Percentiles rank a stretch among this genome's conserved stretches.
These are phyloP conservation scores for Tricholomella constricta DNA, from an alignment of 768 basidiomycete species.

Conservation along the genomic window DNA sequence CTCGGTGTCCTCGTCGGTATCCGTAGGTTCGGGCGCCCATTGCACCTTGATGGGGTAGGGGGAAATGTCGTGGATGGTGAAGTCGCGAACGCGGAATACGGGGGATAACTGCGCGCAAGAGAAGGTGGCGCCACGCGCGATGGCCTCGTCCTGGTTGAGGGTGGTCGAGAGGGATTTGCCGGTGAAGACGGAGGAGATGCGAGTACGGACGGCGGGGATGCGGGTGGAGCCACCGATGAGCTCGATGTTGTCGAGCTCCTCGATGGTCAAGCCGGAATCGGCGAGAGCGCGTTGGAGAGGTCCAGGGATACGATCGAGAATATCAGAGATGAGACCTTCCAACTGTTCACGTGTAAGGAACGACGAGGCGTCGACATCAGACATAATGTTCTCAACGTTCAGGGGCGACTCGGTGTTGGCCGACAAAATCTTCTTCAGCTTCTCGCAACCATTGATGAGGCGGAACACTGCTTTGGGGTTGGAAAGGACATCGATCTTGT, in stretches of 20 bases:
- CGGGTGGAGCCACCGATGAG: constrained; percentile 93
- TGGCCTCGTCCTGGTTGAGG: constrained; percentile 97
- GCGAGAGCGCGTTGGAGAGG: constrained; percentile 80
- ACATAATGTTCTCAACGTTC: constrained; percentile 95
- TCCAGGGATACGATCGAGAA: constrained; percentile 74
- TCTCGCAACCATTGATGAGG: constrained; percentile 84
- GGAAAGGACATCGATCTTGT: constrained; percentile 94
- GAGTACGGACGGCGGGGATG: constrained; percentile 86
- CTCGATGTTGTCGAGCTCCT: constrained; percentile 90
- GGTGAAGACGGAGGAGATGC: constrained; percentile 81
- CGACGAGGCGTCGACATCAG: constrained; percentile 90
- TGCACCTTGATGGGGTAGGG: constrained; percentile 88
- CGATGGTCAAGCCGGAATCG: constrained; percentile 78
- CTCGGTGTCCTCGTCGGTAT: constrained; percentile 89
- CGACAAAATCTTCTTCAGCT: constrained; percentile 94
- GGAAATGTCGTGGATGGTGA: constrained; percentile 83
- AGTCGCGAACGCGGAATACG: constrained; percentile 97
- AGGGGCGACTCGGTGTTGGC: constrained; percentile 89
- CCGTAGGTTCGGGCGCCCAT: constrained; percentile 76
- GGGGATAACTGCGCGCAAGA: constrained; percentile 97
- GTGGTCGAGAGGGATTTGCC: constrained; percentile 88
- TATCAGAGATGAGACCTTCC: constrained; percentile 72
- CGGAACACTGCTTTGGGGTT: constrained; percentile 95
- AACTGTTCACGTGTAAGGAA: constrained; percentile 82
- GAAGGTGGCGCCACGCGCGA: constrained; percentile 95